phyloP scores from a whole-genome alignment of 352 stramenopile genomes.

The Blastocystis sp. region DNA sequence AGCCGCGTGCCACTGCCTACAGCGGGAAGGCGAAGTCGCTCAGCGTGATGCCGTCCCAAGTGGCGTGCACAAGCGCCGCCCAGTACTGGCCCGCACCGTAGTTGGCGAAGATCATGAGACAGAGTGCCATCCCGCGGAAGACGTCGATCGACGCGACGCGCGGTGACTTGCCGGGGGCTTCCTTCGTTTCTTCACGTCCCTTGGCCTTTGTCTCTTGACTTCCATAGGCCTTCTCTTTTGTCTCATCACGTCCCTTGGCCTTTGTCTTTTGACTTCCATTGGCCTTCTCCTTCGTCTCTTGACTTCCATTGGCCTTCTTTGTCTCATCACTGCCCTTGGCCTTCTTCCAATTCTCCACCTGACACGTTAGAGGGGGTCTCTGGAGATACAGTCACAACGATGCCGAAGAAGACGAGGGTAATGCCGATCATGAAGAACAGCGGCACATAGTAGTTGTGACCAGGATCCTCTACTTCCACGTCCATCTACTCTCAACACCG shows the following conservation, averaged over 20 bases:
- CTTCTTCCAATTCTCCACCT: conserved; percentile 12
- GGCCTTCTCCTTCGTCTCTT: not conserved
- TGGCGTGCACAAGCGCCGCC: conserved; percentile 13
- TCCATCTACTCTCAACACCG: not conserved
- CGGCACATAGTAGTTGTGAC: conserved; percentile 60
- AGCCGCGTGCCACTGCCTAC: not conserved
- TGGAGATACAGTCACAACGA: not conserved
- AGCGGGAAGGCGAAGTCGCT: conserved; percentile 57
- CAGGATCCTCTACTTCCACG: not conserved
- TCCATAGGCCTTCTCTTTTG: not conserved
- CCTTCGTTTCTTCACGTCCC: not conserved
- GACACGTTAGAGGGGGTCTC: not conserved
- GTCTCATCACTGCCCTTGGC: not conserved
- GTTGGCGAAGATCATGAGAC: conserved; percentile 67
- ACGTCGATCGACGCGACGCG: conserved; percentile 47
- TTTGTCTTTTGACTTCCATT: not conserved
- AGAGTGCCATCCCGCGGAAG: conserved; percentile 43
- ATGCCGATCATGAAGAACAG: conserved; percentile 55
- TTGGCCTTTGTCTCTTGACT: not conserved
- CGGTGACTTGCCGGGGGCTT: not conserved
- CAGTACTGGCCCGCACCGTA: conserved; percentile 39
- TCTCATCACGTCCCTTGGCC: not conserved
- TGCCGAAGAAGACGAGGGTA: conserved; percentile 3
- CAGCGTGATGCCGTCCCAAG: conserved; percentile 58
- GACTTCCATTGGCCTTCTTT: not conserved